Evolutionary conservation across 177 flowering plant species (phyloP), one percentile per base, ranked within the genome.

Genomic region (Vitis hybrid): DNA sequence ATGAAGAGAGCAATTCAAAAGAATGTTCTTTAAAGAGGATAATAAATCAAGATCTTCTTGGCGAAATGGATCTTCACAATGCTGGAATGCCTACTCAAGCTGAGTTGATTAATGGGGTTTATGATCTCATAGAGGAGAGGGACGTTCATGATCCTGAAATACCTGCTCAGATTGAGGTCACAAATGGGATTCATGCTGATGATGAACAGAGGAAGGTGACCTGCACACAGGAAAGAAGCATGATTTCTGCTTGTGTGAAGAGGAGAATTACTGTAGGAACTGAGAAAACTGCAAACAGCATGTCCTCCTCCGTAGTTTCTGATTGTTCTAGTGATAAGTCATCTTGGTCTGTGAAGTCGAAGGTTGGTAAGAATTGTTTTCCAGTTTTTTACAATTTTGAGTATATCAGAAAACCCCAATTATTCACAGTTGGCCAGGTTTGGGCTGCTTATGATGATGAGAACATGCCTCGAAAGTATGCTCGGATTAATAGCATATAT

Each of bases 371-470:
- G 51, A 69, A 26, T 66, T 51, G 56, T 65, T 15, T 29, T 33
- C 75, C 59, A 21, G 76, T 65, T 19, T 79, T 80, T 22, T 72
- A 70, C 65, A 59, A 80, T 66, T 81, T 81, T 71, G 81, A 72
- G 14, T 64, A 68, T 45, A 60, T 70, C 11, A 82, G 78, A 53
- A 74, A 68, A 61, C 13, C 62, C 7, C 72, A 79, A 7, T 10
- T 18, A 45, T 73, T 80, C 64, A 71, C 73, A 70, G 69, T 58
- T 13, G 86, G 84, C 2, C 82, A 86, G 62, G 76, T 84, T 22
- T 84, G 85, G 86, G 84, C 86, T 51, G 76, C 75, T 66, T 68
- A 70, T 16, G 56, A 70, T 78, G 49, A 51, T 58, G 77, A 70
- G 33, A 64, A 71, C 26, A 15, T 75, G 66, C 69, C 68, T 69